Evolutionary conservation across 257 asterid genomes (phyloP).

Genomic region (Solanum sparsipilum): DNA sequence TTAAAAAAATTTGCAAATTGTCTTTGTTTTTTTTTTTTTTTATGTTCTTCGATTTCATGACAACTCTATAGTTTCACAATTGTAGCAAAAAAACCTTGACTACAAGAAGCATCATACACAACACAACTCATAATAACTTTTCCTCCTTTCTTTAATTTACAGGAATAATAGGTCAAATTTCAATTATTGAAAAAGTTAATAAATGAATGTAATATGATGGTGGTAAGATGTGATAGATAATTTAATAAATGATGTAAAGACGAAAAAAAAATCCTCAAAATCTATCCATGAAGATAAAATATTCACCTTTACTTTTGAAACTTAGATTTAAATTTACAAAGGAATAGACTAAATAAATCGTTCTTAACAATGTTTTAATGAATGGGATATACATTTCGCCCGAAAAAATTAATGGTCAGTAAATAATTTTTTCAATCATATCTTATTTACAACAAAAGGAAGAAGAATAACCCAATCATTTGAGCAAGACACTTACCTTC

Average conservation of each 20-base stretch:
- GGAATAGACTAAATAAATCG: neutral
- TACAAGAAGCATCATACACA: neutral
- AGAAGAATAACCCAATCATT: neutral
- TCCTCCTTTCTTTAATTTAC: neutral
- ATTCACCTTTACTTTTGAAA: neutral
- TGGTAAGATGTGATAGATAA: neutral
- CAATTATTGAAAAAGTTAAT: neutral
- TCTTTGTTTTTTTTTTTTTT: accelerated
- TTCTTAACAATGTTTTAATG: neutral
- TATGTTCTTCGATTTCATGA: neutral
- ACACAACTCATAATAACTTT: neutral
- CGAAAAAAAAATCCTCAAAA: neutral
- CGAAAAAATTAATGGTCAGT: neutral
- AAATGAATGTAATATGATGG: neutral
- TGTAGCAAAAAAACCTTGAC: neutral
- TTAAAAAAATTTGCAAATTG: too few species aligned
- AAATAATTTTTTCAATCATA: too few species aligned
- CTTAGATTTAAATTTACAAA: neutral
- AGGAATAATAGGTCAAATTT: neutral
- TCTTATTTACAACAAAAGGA: too few species aligned
- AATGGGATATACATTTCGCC: neutral
- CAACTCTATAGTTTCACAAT: neutral
- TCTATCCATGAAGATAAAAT: neutral
- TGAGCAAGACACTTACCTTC: neutral
- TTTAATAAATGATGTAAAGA: neutral